These are phyloP conservation scores for Aspergillus udagawae DNA, from an alignment of 2,329 filamentous ascomycete species.

Conservation along the genomic window DNA sequence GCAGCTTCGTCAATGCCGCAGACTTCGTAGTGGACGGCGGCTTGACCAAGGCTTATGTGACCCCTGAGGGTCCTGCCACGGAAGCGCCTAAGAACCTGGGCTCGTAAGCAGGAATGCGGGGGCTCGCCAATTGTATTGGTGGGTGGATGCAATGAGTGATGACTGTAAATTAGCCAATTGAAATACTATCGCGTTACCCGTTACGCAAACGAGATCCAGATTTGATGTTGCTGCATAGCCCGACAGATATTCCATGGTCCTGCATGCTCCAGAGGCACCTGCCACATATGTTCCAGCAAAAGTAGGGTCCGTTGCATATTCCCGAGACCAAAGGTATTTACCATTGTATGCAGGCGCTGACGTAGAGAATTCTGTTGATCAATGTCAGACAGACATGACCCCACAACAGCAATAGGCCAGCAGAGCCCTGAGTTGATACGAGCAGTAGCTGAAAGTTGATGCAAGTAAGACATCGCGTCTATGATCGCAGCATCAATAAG, in stretches of 20 bases:
- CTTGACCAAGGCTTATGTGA: constrained; percentile 86
- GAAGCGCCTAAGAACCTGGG: constrained; percentile 50
- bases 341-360: constrained; percentile 24
- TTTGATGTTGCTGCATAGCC: constrained; percentile 46
- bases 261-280: constrained; percentile 25
- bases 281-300: constrained; percentile 44
- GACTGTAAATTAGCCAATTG: background rate
- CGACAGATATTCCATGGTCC: constrained; percentile 45
- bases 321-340: constrained; percentile 38
- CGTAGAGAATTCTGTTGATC: constrained; percentile 27
- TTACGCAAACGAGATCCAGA: constrained; percentile 50
- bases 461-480: constrained; percentile 25
- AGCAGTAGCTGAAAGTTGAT: constrained; percentile 20
- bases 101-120: background rate
- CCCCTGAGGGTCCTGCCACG: constrained; percentile 56
- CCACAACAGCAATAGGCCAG: constrained; percentile 30
- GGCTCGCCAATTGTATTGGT: background rate
- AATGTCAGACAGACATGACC: constrained; percentile 20
- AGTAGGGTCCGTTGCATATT: constrained; percentile 45
- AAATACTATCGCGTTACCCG: background rate
- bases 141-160: background rate
- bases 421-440: constrained; percentile 34
- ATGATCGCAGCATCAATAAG: constrained; percentile 21
- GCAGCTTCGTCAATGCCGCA: constrained; percentile 82
- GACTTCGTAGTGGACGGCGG: constrained; percentile 96